These are phyloP conservation scores for Entrophospora sp. DNA, from an alignment of 192 early-diverging fungal species.

Conservation along the genomic window DNA sequence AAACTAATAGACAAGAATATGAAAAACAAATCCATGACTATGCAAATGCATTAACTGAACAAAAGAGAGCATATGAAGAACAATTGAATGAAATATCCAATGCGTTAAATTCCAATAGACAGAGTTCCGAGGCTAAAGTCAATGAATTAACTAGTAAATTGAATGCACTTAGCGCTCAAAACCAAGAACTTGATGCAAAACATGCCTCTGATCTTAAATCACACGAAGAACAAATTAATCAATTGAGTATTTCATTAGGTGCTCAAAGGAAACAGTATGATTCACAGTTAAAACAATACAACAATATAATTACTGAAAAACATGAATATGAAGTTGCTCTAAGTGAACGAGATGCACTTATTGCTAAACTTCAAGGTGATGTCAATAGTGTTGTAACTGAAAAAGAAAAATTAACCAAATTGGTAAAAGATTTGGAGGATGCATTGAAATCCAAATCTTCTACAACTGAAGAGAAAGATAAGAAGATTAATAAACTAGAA, in stretches of 20 bases:
- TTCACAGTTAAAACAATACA: constrained; percentile 9
- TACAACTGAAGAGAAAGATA: constrained; percentile 19
- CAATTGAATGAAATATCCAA: constrained; percentile 1
- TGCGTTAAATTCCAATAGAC: neutral
- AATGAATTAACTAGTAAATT: neutral
- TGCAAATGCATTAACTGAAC: neutral
- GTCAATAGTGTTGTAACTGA: constrained; percentile 18
- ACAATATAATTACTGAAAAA: neutral
- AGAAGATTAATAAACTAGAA: constrained; percentile 15
- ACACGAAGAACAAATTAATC: neutral
- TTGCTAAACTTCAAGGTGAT: constrained; percentile 16
- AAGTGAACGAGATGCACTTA: constrained; percentile 10
- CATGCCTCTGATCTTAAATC: no score
- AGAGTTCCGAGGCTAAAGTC: neutral
- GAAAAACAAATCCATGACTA: neutral
- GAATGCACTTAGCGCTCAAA: neutral
- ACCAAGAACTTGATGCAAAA: constrained; percentile 1
- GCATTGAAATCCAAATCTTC: constrained; percentile 17
- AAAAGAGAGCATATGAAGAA: constrained; percentile 12
- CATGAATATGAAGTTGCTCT: constrained; percentile 13
- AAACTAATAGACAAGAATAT: constrained; percentile 2
- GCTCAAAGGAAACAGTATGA: constrained; percentile 13
- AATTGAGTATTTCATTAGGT: neutral
- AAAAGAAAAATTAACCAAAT: constrained; percentile 13
- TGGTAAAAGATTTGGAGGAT: constrained; percentile 20